phyloP scores from a whole-genome alignment of 306 rosid genomes.

The Rosa lucieae region DNA sequence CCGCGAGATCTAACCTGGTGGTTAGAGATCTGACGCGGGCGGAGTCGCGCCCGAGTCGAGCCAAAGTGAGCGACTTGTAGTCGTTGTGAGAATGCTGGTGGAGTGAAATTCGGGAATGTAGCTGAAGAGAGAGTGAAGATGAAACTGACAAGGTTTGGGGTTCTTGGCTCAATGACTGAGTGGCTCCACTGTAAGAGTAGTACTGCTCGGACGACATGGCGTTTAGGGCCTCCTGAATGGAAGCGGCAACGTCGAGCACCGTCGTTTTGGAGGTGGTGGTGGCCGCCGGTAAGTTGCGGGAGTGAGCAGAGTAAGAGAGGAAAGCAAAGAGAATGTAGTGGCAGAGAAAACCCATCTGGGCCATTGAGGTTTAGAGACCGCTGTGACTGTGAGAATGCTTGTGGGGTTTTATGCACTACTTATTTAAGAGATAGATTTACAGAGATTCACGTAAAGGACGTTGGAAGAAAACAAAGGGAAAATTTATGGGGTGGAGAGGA shows the following conservation, averaged over 20 bases:
- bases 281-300: conserved; percentile 30
- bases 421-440: not conserved
- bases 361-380: conserved; percentile 7
- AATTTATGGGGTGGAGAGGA: conserved; percentile 28
- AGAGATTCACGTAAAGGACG: conserved; percentile 29
- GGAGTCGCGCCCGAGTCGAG: conserved; percentile 78
- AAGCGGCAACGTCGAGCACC: conserved; percentile 51
- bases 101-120: conserved; percentile 59
- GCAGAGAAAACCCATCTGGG: conserved; percentile 26
- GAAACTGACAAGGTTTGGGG: conserved; percentile 6
- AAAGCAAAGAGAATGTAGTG: conserved; percentile 25
- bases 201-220: conserved; percentile 15
- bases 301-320: conserved; percentile 6
- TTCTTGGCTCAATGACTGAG: conserved; percentile 13
- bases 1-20: conserved; percentile 49
- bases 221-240: conserved; percentile 32
- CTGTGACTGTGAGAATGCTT: not conserved
- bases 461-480: conserved; percentile 30
- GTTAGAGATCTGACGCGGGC: conserved; percentile 62
- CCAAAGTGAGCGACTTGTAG: conserved; percentile 51
- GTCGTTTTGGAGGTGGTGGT: conserved; percentile 31
- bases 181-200: not conserved
- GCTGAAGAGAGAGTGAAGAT: conserved; percentile 30
- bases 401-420: not conserved
- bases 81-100: conserved; percentile 30